Percentiles rank a stretch among this genome's conserved stretches.
Conservation (phyloP, 148 eudicot species). For the Rhododendron vialii region DNA sequence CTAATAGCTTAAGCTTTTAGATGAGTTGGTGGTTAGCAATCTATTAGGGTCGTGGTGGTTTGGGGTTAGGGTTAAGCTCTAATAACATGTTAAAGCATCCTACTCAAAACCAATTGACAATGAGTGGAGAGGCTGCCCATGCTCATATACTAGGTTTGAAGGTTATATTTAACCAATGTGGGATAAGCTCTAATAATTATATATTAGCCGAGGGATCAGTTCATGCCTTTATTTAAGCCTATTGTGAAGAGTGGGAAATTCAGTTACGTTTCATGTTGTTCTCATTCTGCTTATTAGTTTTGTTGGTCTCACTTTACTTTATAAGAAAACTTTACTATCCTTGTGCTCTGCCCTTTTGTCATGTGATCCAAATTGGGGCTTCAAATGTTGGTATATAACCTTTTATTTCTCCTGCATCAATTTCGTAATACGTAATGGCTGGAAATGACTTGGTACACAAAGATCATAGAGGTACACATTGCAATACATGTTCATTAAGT, state of each 20-base stretch:
- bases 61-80: too few relatives aligned
- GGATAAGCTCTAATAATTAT: too few relatives aligned
- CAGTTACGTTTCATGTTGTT: not conserved
- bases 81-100: too few relatives aligned
- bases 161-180: too few relatives aligned
- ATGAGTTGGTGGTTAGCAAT: too few relatives aligned
- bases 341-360: not conserved
- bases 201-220: not conserved
- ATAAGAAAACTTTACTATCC: not conserved
- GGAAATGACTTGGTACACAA: not conserved
- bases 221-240: not conserved
- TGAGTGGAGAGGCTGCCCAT: too few relatives aligned
- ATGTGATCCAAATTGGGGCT: not conserved
- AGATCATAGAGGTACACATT: not conserved
- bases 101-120: too few relatives aligned
- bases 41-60: too few relatives aligned
- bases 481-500: not conserved
- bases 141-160: too few relatives aligned
- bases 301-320: not conserved
- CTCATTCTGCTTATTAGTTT: not conserved
- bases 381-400: not conserved
- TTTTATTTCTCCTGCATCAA: slow-evolving; percentile 3
- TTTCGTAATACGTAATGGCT: not conserved
- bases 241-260: not conserved
- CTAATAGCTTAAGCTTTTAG: too few relatives aligned